Evolutionary conservation across 495 filamentous ascomycete genomes (phyloP), one percentile per base, ranked within the genome.

Genomic region (Aspergillus bertholletiae): DNA sequence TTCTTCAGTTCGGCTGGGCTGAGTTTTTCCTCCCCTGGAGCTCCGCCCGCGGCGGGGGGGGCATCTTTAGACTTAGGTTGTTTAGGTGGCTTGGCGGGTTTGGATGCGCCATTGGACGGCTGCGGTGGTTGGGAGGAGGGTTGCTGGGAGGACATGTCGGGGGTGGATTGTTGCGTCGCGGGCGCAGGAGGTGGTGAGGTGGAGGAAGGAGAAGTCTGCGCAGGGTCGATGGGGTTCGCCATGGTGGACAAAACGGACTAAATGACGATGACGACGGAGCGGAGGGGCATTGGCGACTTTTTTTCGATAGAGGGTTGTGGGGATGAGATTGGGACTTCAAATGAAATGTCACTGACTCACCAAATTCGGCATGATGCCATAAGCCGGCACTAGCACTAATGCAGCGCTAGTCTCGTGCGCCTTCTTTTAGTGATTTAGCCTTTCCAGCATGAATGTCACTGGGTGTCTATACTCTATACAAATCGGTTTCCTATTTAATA

Each of bases 1-100:
- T 87, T 88, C 64, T 93, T 94, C 62, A 90, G 61, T 63, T 92
- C 87, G 7, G 84, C 85, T 11, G 77, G 75, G 1, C 84, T 83
- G 49, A 83, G 75, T 53, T 89, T 77, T 22, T 74, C 70, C 51
- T 74, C 69, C 20, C 48, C 62, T 23, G 54, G 61, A 7, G 48
- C 55, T 18, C 55, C 57, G 18, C 53, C 39, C 30, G 53, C 27
- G 9, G 59, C 41, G n/a, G 60, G 26, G 30, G 67, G 24, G 28
- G 45, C 61, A 53, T 61, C 59, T 50, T 74, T 72, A 20, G 46
- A 50, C 57, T 71, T 70, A 35, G 59, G 54, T 32, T 58, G 60
- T 53, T 77, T 71, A 24, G 71, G 46, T 21, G 67, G 58, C 49
- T 73, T 67, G 57, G 58, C 54, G 54, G 63, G 55, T 44, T 55